Base-by-base conservation (phyloP, 1,139 yeast genomes). In the Candida sp. region DNA sequence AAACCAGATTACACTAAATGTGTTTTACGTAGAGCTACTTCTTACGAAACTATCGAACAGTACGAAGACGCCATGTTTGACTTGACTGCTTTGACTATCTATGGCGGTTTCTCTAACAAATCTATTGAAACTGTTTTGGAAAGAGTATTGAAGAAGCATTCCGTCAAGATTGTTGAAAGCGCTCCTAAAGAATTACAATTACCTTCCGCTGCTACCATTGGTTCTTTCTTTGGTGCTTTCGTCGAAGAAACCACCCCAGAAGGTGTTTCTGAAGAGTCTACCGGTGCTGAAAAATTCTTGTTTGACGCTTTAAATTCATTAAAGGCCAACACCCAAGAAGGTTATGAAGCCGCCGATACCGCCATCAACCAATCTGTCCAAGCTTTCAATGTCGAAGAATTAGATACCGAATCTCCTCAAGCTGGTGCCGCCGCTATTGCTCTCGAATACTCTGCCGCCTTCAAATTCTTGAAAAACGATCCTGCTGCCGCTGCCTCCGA, bases 1-100 rank as follows among this genome's bases (percentile, higher is more conserved):
- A 87, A 90, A 63, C 96, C 96, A 12, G 93, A 86, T 60, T 93
- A 95, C 68, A 75, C 89, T 56, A 93, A 95, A 73, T 95, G 97
- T 66, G 72, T 87, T 45, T 70, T 86, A 58, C 75, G 79, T 58
- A 76, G 95, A 70, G 89, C 93, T 22, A 82, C 86, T 50, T 95
- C 97, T 30, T 85, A 86, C 61, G 99, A 95, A 69, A 79, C 80
- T 52, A 66, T 88, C 52, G 96, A 83, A 55, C 73, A 78, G 52
- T 89, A 79, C 66, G 79, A 82, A 43, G 96, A 91, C 47, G 93
- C 99, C 43, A 83, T 90, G 81, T 83, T 85, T 64, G 99, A 95
- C 66, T 80, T 88, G 64, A 91, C 98, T 45, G 91, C 96, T 4
- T 73, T 85, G 60, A 81, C 91, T 34, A 75, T 86, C 50, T 80